Base-by-base conservation (phyloP, 2,329 filamentous ascomycete species). In the Cladosporium sp. region DNA sequence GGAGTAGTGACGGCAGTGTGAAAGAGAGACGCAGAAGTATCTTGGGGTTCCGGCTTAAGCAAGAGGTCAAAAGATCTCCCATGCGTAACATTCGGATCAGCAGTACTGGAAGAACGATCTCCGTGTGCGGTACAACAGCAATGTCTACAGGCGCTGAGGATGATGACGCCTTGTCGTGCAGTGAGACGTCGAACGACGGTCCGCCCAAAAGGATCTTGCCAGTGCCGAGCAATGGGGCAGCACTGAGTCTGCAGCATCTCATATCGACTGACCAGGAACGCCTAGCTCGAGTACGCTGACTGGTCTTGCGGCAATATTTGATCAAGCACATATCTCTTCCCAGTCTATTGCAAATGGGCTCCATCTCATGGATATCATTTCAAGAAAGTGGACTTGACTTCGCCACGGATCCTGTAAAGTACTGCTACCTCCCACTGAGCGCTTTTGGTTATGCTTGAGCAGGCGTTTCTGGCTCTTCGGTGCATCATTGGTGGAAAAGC, bases 1-100 rank as follows among this genome's bases (percentile, higher is more conserved):
- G 75, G n/a, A 78, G 76, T 60, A 72, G 69, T 51, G 69, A 71
- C 49, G 65, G 68, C 6, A 70, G 69, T 49, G 52, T 61, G 3
- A 64, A 62, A 60, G 66, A 63, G 36, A 62, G 65, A 52, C 61
- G 58, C 47, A 63, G 52, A 20, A 61, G 66, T 25, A 61, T 68
- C 8, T 64, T 68, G 59, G 61, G 61, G 57, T 69, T 69, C 38
- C 52, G 64, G 5, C 63, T 64, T 45, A 62, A 58, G 51, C 57
- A 63, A 54, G 34, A 60, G 14, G 52, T 40, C 12, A 58, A 19
- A 59, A 66, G 38, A 55, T 62, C 15, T 59, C 47, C 55, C 54
- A 59, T 61, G 47, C 58, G 65, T 7, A 50, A 20, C 4, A 65
- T 70, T 4, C 62, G 64, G 2, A 69, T 70, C 40, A 65, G 67